Conservation (phyloP, 768 basidiomycete species). For the Pleurotus salmoneostramineus region DNA sequence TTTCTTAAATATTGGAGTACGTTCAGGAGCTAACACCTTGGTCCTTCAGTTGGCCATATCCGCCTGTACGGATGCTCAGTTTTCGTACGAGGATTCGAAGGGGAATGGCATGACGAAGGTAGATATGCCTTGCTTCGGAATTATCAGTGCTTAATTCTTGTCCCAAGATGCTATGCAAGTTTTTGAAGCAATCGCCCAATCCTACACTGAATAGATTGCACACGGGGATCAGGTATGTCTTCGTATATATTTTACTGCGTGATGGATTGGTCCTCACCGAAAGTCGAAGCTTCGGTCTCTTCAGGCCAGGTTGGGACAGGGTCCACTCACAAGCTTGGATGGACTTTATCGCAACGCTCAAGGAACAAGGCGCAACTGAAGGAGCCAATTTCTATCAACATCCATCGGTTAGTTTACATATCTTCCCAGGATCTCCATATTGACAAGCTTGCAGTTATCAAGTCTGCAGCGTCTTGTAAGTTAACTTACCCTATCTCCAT, state of each 20-base stretch:
- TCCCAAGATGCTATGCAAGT: background rate
- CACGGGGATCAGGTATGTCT: background rate
- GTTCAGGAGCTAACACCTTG: background rate
- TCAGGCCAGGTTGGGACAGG: background rate
- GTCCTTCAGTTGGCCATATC: background rate
- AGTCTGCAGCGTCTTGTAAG: conserved; percentile 1
- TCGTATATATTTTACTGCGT: background rate
- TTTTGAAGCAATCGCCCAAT: background rate
- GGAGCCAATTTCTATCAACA: background rate
- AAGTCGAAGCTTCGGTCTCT: background rate
- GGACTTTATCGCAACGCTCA: background rate
- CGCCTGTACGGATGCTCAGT: background rate
- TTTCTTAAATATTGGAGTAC: background rate
- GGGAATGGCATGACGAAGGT: conserved; percentile 1
- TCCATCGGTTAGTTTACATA: background rate
- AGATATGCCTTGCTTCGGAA: background rate
- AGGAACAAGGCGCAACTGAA: background rate
- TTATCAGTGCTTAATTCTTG: background rate
- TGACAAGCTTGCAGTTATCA: background rate
- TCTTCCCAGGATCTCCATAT: background rate
- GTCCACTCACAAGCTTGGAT: background rate
- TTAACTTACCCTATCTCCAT: background rate
- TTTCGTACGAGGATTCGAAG: background rate
- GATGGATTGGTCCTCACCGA: background rate
- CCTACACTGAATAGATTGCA: background rate